phyloP scores from a whole-genome alignment of 257 asterid species.

The Plectranthus barbatus region DNA sequence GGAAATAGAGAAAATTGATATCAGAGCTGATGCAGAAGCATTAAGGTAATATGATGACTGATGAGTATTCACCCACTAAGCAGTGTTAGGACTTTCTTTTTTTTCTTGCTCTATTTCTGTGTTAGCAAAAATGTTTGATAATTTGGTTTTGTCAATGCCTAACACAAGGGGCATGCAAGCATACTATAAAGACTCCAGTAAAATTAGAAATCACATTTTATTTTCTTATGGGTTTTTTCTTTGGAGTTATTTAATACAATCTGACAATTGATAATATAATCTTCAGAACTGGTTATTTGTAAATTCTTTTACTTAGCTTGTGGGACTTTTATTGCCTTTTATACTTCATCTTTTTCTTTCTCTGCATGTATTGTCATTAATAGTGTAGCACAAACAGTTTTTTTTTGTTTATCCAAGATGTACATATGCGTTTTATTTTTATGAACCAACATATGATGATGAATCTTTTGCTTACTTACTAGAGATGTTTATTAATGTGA shows the following conservation, averaged over 20 bases:
- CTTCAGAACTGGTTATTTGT: neutral
- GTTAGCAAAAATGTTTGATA: neutral
- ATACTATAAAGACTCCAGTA: neutral
- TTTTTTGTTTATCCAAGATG: neutral
- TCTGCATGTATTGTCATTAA: neutral
- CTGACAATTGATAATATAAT: neutral
- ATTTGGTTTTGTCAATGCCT: neutral
- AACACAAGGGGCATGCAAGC: too few species aligned
- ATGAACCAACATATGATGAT: neutral
- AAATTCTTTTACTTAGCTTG: neutral
- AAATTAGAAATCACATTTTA: neutral
- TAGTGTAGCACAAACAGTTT: neutral
- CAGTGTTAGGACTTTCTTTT: neutral
- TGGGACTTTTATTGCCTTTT: slow-evolving; percentile 1
- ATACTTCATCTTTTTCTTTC: neutral
- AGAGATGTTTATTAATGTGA: neutral
- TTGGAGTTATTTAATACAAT: neutral
- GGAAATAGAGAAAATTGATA: slow-evolving; percentile 79
- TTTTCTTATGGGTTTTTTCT: neutral
- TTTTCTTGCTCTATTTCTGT: neutral
- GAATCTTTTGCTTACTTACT: too few species aligned
- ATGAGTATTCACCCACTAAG: neutral
- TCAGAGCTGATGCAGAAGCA: slow-evolving; percentile 95
- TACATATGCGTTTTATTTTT: neutral
- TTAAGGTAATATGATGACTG: slow-evolving; percentile 45